A percentile compares a stretch with the other conserved stretches of the same genome.
phyloP scores from a whole-genome alignment of 139 green algal species.

The Yamagishiella unicocca region DNA sequence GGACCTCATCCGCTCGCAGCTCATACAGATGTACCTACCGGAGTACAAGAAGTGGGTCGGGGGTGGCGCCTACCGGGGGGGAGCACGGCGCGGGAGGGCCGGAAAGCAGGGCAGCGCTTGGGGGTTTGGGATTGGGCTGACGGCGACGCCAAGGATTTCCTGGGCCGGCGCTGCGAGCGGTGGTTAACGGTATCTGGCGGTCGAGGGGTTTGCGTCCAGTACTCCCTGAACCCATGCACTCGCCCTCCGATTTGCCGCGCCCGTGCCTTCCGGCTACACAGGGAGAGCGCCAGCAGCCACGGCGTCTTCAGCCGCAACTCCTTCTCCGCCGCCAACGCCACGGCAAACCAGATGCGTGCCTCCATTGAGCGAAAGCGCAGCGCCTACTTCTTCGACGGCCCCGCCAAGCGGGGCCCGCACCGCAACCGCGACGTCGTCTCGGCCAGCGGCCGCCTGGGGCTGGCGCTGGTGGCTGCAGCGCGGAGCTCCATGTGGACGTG shows the following conservation, averaged over 20 bases:
- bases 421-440: too few relatives aligned
- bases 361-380: conserved; percentile 20
- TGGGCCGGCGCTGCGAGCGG: too few relatives aligned
- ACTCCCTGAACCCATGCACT: not conserved
- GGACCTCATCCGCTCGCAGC: conserved; percentile 49
- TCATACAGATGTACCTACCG: conserved; percentile 57
- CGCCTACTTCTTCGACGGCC: not conserved
- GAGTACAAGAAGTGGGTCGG: conserved; percentile 34
- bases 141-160: too few relatives aligned
- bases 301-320: conserved; percentile 17
- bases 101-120: not conserved
- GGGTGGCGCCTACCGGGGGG: too few relatives aligned
- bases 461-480: conserved; percentile 8
- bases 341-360: conserved; percentile 29
- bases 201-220: too few relatives aligned
- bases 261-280: not conserved
- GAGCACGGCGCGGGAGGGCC: too few relatives aligned
- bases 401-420: not conserved
- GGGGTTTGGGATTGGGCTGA: not conserved
- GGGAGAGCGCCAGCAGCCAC: not conserved
- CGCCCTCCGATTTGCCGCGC: not conserved
- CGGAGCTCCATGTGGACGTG: not conserved
- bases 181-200: too few relatives aligned
- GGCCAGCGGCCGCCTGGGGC: conserved; percentile 12
- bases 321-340: conserved; percentile 20